A percentile compares a stretch with the other conserved stretches of the same genome.
phyloP scores from a whole-genome alignment of 1,284 basidiomycete species.

The Sporisorium iseilematis-ciliati region DNA sequence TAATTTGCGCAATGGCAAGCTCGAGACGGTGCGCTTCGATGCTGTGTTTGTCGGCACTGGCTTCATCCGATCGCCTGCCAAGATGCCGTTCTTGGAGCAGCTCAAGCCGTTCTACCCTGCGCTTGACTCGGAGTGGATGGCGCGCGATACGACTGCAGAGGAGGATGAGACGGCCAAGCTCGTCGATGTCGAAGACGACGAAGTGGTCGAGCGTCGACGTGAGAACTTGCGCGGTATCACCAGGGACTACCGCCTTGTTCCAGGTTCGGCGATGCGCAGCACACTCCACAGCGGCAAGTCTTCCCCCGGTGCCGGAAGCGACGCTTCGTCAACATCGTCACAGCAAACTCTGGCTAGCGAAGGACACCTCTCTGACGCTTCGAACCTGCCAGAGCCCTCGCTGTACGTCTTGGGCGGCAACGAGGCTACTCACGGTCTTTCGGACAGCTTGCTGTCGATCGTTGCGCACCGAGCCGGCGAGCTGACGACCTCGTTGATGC shows the following conservation, averaged over 20 bases:
- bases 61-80: constrained; percentile 52
- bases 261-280: constrained; percentile 21
- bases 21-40: constrained; percentile 55
- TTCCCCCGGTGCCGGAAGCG: constrained; percentile 32
- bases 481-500: constrained; percentile 51
- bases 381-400: constrained; percentile 29
- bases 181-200: constrained; percentile 47
- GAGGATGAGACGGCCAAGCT: constrained; percentile 52
- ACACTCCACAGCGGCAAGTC: constrained; percentile 32
- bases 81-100: constrained; percentile 54
- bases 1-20: constrained; percentile 34
- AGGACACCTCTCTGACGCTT: not conserved
- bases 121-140: constrained; percentile 46
- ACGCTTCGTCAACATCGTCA: constrained; percentile 41
- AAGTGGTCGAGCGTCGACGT: constrained; percentile 52
- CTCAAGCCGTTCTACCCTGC: constrained; percentile 58
- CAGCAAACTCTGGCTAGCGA: constrained; percentile 45
- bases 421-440: constrained; percentile 66
- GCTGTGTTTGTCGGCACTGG: constrained; percentile 67
- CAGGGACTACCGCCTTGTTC: constrained; percentile 66
- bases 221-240: constrained; percentile 61
- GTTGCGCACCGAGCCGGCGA: constrained; percentile 65
- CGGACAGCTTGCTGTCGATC: constrained; percentile 64
- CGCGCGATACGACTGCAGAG: constrained; percentile 31
- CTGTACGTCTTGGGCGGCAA: constrained; percentile 67